These are phyloP conservation scores for Cyclotella baltica DNA, from an alignment of 108 stramenopile genomes.

Conservation along the genomic window DNA sequence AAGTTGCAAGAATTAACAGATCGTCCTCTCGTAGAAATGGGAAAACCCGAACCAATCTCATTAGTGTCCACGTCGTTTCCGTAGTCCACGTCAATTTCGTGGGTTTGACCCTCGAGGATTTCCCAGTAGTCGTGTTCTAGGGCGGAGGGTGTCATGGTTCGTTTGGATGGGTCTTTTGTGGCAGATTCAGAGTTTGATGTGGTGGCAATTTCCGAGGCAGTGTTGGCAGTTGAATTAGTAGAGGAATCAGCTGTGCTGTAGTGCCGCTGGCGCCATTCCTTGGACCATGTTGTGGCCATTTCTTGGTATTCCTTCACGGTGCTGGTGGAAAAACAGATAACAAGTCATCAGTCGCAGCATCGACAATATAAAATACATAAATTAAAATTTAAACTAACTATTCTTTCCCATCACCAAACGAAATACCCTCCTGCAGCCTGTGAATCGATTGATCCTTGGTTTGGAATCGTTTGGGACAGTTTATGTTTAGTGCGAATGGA, in stretches of 20 bases:
- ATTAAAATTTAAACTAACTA: slow-evolving; percentile 54
- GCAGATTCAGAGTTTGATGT: background rate
- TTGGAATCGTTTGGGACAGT: slow-evolving; percentile 70
- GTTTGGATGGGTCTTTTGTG: background rate
- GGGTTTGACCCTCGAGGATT: slow-evolving; percentile 85
- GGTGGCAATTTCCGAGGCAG: background rate
- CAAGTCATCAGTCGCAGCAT: too few species aligned
- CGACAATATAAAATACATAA: too few species aligned
- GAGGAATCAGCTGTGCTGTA: slow-evolving; percentile 37
- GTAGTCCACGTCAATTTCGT: slow-evolving; percentile 89
- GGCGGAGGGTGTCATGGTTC: slow-evolving; percentile 59
- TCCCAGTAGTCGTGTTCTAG: slow-evolving; percentile 97
- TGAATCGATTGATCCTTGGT: slow-evolving; percentile 88
- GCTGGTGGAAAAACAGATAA: background rate
- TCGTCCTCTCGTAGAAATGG: slow-evolving; percentile 79
- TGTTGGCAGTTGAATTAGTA: background rate
- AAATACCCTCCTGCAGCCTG: slow-evolving; percentile 88
- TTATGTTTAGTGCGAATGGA: slow-evolving; percentile 67
- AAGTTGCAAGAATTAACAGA: slow-evolving; percentile 60
- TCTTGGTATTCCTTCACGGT: slow-evolving; percentile 76
- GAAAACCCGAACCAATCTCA: slow-evolving; percentile 93
- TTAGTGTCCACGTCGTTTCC: slow-evolving; percentile 95
- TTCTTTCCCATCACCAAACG: slow-evolving; percentile 92
- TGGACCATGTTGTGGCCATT: slow-evolving; percentile 68
- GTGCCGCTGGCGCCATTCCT: slow-evolving; percentile 68